Conservation (phyloP, 768 basidiomycete species). For the Saitozyma sp. region DNA sequence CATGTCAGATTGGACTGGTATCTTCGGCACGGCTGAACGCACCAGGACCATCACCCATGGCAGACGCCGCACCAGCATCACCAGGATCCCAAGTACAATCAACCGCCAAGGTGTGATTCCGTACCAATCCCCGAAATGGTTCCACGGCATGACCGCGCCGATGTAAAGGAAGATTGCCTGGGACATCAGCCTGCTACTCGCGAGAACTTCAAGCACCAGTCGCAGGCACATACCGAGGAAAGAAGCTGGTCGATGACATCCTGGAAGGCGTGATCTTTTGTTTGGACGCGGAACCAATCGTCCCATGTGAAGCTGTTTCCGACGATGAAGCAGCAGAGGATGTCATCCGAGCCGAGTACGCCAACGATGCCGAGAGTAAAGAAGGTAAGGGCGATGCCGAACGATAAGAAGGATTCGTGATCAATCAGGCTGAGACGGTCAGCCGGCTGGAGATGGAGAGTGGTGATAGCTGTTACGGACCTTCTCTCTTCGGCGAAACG, state of each 20-base stretch:
- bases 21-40: conserved; percentile 8
- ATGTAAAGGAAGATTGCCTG: conserved; percentile 52
- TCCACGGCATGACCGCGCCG: conserved; percentile 53
- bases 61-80: conserved; percentile 52
- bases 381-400: conserved; percentile 53
- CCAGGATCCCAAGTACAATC: conserved; percentile 51
- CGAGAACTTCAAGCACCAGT: conserved; percentile 10
- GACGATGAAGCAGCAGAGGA: conserved; percentile 53
- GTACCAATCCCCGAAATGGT: conserved; percentile 33
- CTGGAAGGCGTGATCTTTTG: conserved; percentile 50
- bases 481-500: conserved; percentile 40
- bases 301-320: conserved; percentile 52
- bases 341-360: conserved; percentile 55
- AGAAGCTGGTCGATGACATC: conserved; percentile 52
- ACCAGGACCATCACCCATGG: conserved; percentile 53
- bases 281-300: conserved; percentile 51
- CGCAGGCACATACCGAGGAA: conserved; percentile 28
- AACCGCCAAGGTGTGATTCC: conserved; percentile 52
- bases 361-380: conserved; percentile 52
- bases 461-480: conserved; percentile 16
- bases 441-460: neutral
- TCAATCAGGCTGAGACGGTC: conserved; percentile 48
- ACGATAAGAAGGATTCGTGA: conserved; percentile 54
- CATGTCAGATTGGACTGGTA: conserved; percentile 1
- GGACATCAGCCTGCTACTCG: neutral